Conservation (phyloP, 169 alveolate genomes). For the Plasmodium sp. region DNA sequence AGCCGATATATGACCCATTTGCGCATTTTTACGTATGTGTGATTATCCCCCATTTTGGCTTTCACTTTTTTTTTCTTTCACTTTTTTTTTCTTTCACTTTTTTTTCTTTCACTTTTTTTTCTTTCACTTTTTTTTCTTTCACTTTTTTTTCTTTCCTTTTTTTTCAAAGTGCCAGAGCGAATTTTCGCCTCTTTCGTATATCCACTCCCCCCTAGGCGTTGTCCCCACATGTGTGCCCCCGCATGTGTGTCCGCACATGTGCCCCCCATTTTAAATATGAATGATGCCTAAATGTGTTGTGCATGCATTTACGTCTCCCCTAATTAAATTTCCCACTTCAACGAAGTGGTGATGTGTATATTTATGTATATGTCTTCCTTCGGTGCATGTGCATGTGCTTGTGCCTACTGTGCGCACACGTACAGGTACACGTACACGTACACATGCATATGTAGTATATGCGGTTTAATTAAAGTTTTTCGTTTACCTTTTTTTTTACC, state of each 20-base stretch:
- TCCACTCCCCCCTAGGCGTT: neutral
- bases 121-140: neutral
- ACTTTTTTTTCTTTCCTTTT: neutral
- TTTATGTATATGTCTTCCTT: neutral
- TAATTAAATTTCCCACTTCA: neutral
- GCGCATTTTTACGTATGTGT: neutral
- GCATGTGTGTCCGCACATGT: neutral
- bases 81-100: neutral
- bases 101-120: neutral
- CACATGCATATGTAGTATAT: neutral
- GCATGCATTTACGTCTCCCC: neutral
- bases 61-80: neutral
- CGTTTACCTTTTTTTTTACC: neutral
- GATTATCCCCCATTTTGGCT: neutral
- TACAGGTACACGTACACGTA: neutral
- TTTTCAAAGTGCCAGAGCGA: neutral
- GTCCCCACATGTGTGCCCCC: neutral
- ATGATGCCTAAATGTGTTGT: neutral
- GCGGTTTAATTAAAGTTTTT: neutral
- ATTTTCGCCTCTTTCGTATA: neutral
- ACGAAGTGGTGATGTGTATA: neutral
- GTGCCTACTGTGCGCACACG: neutral
- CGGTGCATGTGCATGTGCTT: neutral
- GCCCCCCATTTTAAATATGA: neutral
- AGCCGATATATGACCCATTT: neutral